Base-by-base conservation (phyloP, 345 rosid genomes). In the Mercurialis annua region DNA sequence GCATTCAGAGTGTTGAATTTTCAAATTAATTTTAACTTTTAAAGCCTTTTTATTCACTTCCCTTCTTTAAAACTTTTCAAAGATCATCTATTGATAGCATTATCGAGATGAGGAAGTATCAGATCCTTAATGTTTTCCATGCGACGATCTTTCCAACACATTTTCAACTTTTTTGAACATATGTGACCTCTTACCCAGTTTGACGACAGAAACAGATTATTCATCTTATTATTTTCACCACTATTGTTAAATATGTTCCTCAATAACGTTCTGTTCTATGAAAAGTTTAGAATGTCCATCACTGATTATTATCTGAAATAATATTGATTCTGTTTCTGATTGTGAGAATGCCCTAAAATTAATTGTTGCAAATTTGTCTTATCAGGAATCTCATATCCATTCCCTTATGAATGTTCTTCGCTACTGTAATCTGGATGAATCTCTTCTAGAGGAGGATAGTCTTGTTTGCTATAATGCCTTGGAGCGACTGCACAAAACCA, bases 301-400 rank as follows among this genome's bases (percentile, higher is more conserved):
- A 3, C 5, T 36, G 40, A 36, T 36, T 3, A 36, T 36, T 36
- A 9, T n/a, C n/a, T n/a, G n/a, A n/a, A n/a, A n/a, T 36, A 9
- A 36, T 36, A 56, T 27, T 26, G 15, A 27, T 55, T 55, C 16
- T 55, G 16, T 21, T 31, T 14, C 0, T 42, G 33, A 1, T 7
- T 23, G 31, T 43, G 20, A 59, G 48, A 16, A 24, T 64, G 26
- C n/a, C 55, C 14, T 3, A 52, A 60, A 70, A 49, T 23, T 49
- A 56, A 55, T 23, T 30, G 7, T 30, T 48, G 33, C 44, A 42
- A 48, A 61, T 40, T 51, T 76, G 59, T 68, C 69, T 40, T 70
- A 73, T 53, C 88, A 95, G 99, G 99, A 92, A 81, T 95, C 99
- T 42, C 99, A 95, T 74, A 90, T 90, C 69, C 99, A 92, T 80